phyloP scores from a whole-genome alignment of 23 red algal genomes.

The Gracilaria domingensis region DNA sequence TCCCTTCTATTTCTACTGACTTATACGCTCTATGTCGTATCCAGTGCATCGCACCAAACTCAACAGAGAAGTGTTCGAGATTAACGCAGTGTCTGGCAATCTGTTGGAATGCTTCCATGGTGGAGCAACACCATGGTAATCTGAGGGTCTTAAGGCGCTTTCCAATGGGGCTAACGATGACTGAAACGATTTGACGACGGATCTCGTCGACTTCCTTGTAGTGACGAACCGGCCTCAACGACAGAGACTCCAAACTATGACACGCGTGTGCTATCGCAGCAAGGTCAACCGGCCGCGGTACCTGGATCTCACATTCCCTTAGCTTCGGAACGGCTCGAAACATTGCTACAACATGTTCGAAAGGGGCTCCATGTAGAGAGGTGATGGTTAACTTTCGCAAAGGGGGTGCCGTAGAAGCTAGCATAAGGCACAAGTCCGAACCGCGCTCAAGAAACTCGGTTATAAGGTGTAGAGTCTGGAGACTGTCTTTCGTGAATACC shows the following conservation, averaged over 20 bases:
- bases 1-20: slow-evolving; percentile 1
- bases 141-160: slow-evolving; percentile 28
- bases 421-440: slow-evolving; percentile 38
- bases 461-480: slow-evolving; percentile 25
- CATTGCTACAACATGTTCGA: slow-evolving; percentile 71
- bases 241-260: slow-evolving; percentile 32
- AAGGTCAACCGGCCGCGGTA: slow-evolving; percentile 61
- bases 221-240: slow-evolving; percentile 20
- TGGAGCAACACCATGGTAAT: slow-evolving; percentile 61
- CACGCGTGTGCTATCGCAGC: slow-evolving; percentile 60
- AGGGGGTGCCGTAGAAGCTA: slow-evolving; percentile 47
- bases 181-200: slow-evolving; percentile 48
- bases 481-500: slow-evolving; percentile 56
- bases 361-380: slow-evolving; percentile 33
- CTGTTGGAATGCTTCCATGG: slow-evolving; percentile 43
- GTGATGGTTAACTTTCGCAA: slow-evolving; percentile 52
- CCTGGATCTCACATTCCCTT: slow-evolving; percentile 43
- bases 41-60: slow-evolving; percentile 75
- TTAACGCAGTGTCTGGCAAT: slow-evolving; percentile 44
- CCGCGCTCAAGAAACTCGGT: slow-evolving; percentile 10
- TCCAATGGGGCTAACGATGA: slow-evolving; percentile 38
- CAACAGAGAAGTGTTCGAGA: slow-evolving; percentile 57
- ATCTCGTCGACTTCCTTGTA: slow-evolving; percentile 64
- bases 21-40: slow-evolving; percentile 62
- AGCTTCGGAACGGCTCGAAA: slow-evolving; percentile 50